A percentile compares a stretch with the other conserved stretches of the same genome.
These are phyloP conservation scores for Aspergillus ruber DNA, from an alignment of 2,329 filamentous ascomycete species.

Conservation along the genomic window DNA sequence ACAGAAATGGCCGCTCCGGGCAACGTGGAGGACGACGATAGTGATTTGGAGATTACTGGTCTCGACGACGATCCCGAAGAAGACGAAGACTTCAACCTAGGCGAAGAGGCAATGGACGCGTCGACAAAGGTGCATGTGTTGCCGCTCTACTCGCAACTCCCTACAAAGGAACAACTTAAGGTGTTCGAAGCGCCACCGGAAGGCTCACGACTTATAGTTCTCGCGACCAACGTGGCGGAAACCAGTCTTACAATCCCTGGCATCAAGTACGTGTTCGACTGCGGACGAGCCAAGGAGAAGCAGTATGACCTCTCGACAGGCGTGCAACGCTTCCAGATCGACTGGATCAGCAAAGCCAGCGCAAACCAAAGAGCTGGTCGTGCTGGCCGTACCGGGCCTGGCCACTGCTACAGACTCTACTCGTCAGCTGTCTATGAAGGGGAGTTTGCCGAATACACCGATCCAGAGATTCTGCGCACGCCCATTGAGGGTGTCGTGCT, in stretches of 20 bases:
- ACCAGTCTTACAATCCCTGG: constrained; percentile 95
- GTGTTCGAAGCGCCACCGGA: constrained; percentile 84
- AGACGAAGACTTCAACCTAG: constrained; percentile 63
- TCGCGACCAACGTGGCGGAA: constrained; percentile 95
- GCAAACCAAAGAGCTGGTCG: constrained; percentile 86
- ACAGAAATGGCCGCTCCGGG: constrained; percentile 40
- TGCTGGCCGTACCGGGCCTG: constrained; percentile 89
- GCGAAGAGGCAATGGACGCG: constrained; percentile 52
- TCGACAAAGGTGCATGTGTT: constrained; percentile 73
- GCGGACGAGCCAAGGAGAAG: constrained; percentile 84
- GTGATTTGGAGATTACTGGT: constrained; percentile 56
- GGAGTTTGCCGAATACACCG: constrained; percentile 77
- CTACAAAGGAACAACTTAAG: constrained; percentile 80
- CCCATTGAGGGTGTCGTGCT: constrained; percentile 89
- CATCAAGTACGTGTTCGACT: constrained; percentile 92
- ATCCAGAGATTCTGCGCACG: constrained; percentile 83
- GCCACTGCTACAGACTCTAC: constrained; percentile 91
- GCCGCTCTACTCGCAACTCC: constrained; percentile 88
- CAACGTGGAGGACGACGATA: constrained; percentile 45
- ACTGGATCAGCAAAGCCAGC: constrained; percentile 96
- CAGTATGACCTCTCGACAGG: constrained; percentile 81
- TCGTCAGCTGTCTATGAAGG: constrained; percentile 87
- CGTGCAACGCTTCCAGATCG: constrained; percentile 90
- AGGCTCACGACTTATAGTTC: constrained; percentile 73
- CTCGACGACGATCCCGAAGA: constrained; percentile 51